Base-by-base conservation (phyloP, 164 flowering plant species). In the Vitis cinerea region DNA sequence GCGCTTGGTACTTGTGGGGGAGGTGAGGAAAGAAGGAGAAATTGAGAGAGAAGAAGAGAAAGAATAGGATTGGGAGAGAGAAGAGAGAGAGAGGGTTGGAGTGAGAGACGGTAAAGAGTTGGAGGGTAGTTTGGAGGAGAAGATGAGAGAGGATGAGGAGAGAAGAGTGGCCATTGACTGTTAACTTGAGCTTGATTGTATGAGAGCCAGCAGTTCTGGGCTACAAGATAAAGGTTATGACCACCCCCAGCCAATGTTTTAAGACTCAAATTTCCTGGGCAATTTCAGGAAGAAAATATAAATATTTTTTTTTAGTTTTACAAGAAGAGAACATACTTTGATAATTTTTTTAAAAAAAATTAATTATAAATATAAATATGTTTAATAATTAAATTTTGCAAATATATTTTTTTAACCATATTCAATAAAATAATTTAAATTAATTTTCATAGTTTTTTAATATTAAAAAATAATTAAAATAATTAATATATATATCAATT, bases 81-180 rank as follows among this genome's bases (percentile, higher is more conserved):
- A 61, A 27, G 78, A 78, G 74, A 74, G 66, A 59, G 81, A 75
- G 61, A 66, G 69, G 69, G 65, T 80, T 0, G 75, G 77, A 68
- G 66, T 52, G 70, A 68, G 67, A 63, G 83, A 58, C 12, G 83
- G 48, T 44, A 72, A 62, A 74, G 73, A 30, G 59, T 54, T 77
- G 64, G 80, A 69, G 61, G 72, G 23, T 59, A 72, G 67, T 6
- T 37, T 37, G 15, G 84, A 75, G 10, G 82, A 80, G 78, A 72
- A 55, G 80, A 76, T 80, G 64, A 83, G 71, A 51, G 83, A 80
- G 47, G 86, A 84, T 65, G 90, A 69, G 70, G 88, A 72, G 67
- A 82, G 58, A 61, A 83, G 78, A 77, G 85, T 62, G 64, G 91
- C 93, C 90, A 86, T 82, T 74, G 78, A 63, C 37, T 63, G 50